Base-by-base conservation (phyloP, 345 rosid genomes). In the Moricandia arvensis region DNA sequence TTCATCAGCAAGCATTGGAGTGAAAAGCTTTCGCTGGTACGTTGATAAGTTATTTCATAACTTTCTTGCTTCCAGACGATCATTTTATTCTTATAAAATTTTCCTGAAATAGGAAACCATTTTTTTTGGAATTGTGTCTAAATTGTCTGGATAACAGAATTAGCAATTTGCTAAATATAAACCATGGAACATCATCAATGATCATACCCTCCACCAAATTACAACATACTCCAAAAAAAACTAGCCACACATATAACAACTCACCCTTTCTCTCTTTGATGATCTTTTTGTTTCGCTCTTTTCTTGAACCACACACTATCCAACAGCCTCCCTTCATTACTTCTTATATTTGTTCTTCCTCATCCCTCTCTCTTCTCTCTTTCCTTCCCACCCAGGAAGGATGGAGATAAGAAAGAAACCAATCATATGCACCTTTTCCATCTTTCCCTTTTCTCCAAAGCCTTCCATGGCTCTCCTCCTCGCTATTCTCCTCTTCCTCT, bases 381-480 rank as follows among this genome's bases (percentile, higher is more conserved):
- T 70, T 79, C 81, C 78, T 67, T 73, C 78, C 77, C 75, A 79
- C 53, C 55, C 54, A 79, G 82, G 82, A 79, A 74, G 78, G 82
- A 79, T 79, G 82, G 78, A 79, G 82, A 79, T 8, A 79, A 74
- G 82, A 79, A 62, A 77, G 61, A 76, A 76, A 73, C 59, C 51
- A 64, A 31, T 79, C 77, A 77, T 81, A 58, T 76, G 24, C 24
- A 21, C 24, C n/a, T n/a, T n/a, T n/a, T n/a, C n/a, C 24, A 21
- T 21, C 24, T 21, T 21, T 21, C 24, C 24, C 24, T 72, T 67
- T 72, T 82, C 75, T 78, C 59, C 37, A 61, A 72, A 41, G 69
- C 66, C 78, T 68, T 78, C 75, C 58, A 79, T 79, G 82, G 65
- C 58, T 74, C 71, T 84, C 84, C 80, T 85, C 84, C 72, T 88